Evolutionary conservation across 2,329 filamentous ascomycete species (phyloP), one percentile per base, ranked within the genome.

Genomic region (Teratosphaeria nubilosa): DNA sequence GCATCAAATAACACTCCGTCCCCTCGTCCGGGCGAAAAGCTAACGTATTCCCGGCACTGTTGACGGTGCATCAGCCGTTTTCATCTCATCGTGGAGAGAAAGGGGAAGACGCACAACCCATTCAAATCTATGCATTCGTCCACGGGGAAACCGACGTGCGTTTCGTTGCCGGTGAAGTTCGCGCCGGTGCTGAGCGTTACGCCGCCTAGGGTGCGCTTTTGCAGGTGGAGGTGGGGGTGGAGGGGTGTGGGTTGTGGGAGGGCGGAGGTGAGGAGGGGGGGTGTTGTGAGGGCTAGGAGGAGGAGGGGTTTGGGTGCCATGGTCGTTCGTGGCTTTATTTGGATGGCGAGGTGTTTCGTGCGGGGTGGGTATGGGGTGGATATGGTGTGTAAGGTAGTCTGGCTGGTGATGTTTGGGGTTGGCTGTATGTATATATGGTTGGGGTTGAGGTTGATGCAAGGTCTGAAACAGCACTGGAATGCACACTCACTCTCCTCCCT

Each of bases 1-100:
- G 67, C 63, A 68, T 68, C n/a, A 70, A 52, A 22, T 65, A 63
- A 58, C 68, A 69, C 56, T 68, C 64, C 16, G 60, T 67, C 11
- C 61, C 63, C 11, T 56, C 54, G 24, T 64, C 62, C 11, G 66
- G 66, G 7, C 58, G 59, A 54, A 70, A 66, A 25, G 60, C 63
- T 13, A 60, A 32, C 20, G 61, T 62, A 25, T 62, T 55, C 9
- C 66, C 65, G 9, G 65, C 63, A 58, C 64, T 66, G 52, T n/a
- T 5, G 53, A 13, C 14, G 2, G 20, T 6, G 2, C 16, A 54
- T 2, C 16, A 16, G 22, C 13, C 37, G 13, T 24, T 32, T 48
- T 31, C 14, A 14, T n/a, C 11, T 57, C 13, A 16, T 22, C 5
- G 10, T 14, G 37, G 10, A 14, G 2, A 34, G 48, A 25, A 22